A percentile compares a stretch with the other conserved stretches of the same genome.
These are phyloP conservation scores for Brassica carinata DNA, from an alignment of 345 rosid genomes.

Conservation along the genomic window DNA sequence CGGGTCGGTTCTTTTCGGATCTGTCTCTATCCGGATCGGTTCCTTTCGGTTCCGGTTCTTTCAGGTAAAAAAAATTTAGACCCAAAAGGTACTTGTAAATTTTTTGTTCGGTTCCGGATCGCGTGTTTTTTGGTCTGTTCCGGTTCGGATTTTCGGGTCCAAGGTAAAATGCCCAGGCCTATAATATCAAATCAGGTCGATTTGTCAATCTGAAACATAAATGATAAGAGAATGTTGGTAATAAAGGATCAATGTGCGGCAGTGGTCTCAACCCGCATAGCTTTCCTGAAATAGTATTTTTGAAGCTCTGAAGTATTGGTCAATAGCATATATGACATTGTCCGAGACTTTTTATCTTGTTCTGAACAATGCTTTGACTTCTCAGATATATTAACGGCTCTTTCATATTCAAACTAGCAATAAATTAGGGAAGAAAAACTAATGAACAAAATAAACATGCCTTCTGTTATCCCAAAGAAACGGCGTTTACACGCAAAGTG, in stretches of 20 bases:
- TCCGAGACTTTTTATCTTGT: background rate
- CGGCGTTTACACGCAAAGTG: conserved; percentile 22
- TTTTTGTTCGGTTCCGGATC: too few species aligned
- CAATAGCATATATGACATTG: background rate
- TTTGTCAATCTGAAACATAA: background rate
- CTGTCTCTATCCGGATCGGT: too few species aligned
- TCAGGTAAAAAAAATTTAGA: too few species aligned
- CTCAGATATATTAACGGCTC: background rate
- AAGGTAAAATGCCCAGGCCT: too few species aligned
- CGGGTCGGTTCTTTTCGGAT: too few species aligned
- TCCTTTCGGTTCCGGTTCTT: too few species aligned
- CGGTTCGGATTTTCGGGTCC: too few species aligned
- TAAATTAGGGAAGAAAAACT: background rate
- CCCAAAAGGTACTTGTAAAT: too few species aligned
- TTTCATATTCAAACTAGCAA: background rate
- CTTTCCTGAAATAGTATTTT: background rate
- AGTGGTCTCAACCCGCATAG: background rate
- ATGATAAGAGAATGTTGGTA: background rate
- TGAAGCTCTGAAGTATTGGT: background rate
- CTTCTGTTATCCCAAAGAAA: background rate
- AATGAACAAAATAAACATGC: background rate
- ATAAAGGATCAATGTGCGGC: background rate
- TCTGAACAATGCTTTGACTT: conserved; percentile 4
- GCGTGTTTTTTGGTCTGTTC: too few species aligned
- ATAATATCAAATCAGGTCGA: background rate